Evolutionary conservation across 768 basidiomycete species (phyloP), one percentile per base, ranked within the genome.

Genomic region (Hebeloma cylindrosporum): DNA sequence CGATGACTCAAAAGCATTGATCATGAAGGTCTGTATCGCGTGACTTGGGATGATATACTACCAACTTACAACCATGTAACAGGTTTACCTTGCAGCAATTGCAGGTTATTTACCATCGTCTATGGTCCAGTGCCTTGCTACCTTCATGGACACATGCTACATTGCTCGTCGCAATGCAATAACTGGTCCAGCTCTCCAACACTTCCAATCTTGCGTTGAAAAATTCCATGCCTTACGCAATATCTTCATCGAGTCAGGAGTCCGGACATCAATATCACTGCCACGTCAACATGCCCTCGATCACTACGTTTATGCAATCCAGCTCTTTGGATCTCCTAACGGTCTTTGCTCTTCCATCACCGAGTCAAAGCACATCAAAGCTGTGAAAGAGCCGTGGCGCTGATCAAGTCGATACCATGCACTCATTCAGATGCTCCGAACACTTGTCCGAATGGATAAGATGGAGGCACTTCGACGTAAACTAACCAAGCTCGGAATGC

Each of bases 351-450:
- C 62, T 0, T 63, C 62, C 8, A 63, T 63, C 10, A 66, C 65
- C 1, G 63, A 66, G 39, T 60, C 57, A 2, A 61, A 60, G 25
- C 61, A 61, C 35, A 61, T 61, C 43, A 50, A 48, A 13, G 65
- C 62, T 13, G 57, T 65, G 7, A 66, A 66, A 45, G 46, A 63
- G 16, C 66, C 63, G 0, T 67, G 62, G 64, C 45, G 59, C 2
- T 49, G 57, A 4, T 65, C 61, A 3, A 68, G 39, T 43, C 54
- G 40, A 0, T 60, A 48, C 31, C 49, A 64, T 2, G 59, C 66
- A 0, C 56, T 70, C 3, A 25, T 20, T 0, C 67, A 68, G 42
- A 70, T 68, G 66, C 58, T 69, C 2, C 37, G 29, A 0, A 61
- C 53, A 2, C 60, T 63, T 35, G 35, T 44, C 3, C 41, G 55